Evolutionary conservation across 352 stramenopile genomes (phyloP).

Genomic region (Phytophthora cryptogea): DNA sequence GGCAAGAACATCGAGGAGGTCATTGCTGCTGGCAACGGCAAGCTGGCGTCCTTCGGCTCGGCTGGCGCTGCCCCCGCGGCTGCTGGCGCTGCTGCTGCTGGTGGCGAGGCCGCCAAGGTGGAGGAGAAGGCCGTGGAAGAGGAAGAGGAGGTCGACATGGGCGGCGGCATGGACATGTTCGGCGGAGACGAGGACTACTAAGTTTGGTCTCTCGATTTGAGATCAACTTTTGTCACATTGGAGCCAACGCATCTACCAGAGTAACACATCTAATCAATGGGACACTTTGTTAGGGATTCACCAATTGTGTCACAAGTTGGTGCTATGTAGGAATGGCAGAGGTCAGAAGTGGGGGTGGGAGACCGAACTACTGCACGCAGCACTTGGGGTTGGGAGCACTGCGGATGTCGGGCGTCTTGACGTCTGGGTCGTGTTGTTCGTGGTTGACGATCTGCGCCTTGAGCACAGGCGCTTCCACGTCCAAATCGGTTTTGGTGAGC

Average conservation of each 20-base stretch:
- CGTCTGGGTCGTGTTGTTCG: slow-evolving; percentile 88
- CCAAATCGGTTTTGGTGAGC: slow-evolving; percentile 85
- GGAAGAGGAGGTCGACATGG: slow-evolving; percentile 87
- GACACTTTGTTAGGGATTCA: slow-evolving; percentile 66
- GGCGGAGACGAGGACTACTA: slow-evolving; percentile 89
- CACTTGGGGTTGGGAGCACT: slow-evolving; percentile 49
- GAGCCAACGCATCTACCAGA: slow-evolving; percentile 38
- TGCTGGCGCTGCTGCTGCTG: slow-evolving; percentile 53
- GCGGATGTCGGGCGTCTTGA: slow-evolving; percentile 81
- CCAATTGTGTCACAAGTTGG: slow-evolving; percentile 1
- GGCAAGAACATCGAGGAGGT: slow-evolving; percentile 86
- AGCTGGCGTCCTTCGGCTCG: slow-evolving; percentile 84
- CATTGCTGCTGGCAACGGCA: slow-evolving; percentile 79
- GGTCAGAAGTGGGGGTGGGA: slow-evolving; percentile 10
- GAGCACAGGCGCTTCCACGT: slow-evolving; percentile 83
- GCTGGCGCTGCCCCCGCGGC: slow-evolving; percentile 54
- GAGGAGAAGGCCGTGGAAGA: slow-evolving; percentile 83
- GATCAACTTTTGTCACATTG: slow-evolving; percentile 17
- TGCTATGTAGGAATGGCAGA: background rate
- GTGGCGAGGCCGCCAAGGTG: slow-evolving; percentile 48
- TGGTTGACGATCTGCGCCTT: slow-evolving; percentile 94
- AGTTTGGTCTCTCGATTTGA: no score
- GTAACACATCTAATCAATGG: slow-evolving; percentile 76
- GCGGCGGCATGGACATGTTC: slow-evolving; percentile 90
- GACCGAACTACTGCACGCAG: slow-evolving; percentile 54